phyloP scores from a whole-genome alignment of 371 early-diverging fungal species.

The Capniomyces stellatus region DNA sequence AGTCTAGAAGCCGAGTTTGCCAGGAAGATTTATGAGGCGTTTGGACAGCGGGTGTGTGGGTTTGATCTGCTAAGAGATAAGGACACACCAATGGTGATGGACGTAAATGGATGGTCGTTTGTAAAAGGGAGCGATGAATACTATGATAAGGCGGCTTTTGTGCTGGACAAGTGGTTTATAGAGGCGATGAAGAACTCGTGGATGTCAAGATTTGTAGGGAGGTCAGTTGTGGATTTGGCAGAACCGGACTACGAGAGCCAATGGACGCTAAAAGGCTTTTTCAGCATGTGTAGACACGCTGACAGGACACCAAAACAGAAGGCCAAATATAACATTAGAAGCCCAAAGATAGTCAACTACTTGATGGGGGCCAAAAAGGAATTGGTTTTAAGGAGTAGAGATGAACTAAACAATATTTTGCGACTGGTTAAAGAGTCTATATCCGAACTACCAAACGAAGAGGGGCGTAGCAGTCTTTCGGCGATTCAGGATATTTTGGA shows the following conservation, averaged over 20 bases:
- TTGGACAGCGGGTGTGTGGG: constrained; percentile 90
- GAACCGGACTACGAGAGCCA: constrained; percentile 52
- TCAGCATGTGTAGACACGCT: constrained; percentile 84
- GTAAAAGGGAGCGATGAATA: constrained; percentile 93
- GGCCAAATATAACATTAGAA: constrained; percentile 52
- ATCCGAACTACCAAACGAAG: background rate
- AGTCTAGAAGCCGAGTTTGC: constrained; percentile 74
- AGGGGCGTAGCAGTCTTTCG: constrained; percentile 6
- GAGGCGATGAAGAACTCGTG: constrained; percentile 31
- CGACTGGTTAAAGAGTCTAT: constrained; percentile 42
- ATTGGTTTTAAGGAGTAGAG: constrained; percentile 57
- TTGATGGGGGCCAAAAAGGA: constrained; percentile 51
- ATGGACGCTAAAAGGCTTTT: constrained; percentile 86
- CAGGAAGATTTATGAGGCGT: constrained; percentile 52
- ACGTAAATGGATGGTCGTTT: constrained; percentile 99
- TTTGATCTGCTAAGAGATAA: constrained; percentile 79
- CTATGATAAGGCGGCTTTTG: constrained; percentile 68
- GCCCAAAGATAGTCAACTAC: constrained; percentile 44
- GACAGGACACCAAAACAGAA: constrained; percentile 97
- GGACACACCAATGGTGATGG: constrained; percentile 86
- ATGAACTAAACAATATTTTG: constrained; percentile 46
- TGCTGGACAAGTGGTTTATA: constrained; percentile 50
- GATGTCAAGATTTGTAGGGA: constrained; percentile 32
- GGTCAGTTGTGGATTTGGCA: background rate
- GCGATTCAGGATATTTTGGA: constrained; percentile 54